Evolutionary conservation across 169 alveolate species (phyloP), one percentile per base, ranked within the genome.

Genomic region (Babesia bovis): DNA sequence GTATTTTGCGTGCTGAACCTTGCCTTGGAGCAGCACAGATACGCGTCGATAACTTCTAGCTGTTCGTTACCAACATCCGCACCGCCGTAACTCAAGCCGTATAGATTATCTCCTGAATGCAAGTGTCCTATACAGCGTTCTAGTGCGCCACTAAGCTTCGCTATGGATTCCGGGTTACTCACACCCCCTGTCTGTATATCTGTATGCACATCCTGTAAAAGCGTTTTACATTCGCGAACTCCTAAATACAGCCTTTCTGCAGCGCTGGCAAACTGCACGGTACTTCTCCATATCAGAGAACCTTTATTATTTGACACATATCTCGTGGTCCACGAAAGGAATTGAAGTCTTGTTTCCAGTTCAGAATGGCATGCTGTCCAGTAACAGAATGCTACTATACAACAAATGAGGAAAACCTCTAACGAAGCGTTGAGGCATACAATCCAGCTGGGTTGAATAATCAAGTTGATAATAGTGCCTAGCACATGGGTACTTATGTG

Each of bases 341-440:
- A 63, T 15, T 12, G 45, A 1, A 23, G 10, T 9, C 73, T 58
- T 35, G 41, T 4, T 38, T 63, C 73, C 41, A 63, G 41, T 25
- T 63, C 73, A 7, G 50, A 13, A 21, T 1, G 28, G 32, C 60
- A 45, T 40, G 38, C 33, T 19, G 19, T 0, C 60, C 73, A 63
- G 41, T 15, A 42, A 36, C 26, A 63, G 21, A n/a, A 25, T 7
- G 51, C 60, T 4, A 41, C 60, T 3, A 45, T 17, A 2, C 21
- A 30, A 0, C 35, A n/a, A 35, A 41, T 66, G 21, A 33, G 30
- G 23, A 56, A 4, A 9, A 55, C 35, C 32, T 63, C 28, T 4
- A 77, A 0, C 3, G 41, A 88, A 90, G 65, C 88, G 65, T 66
- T 69, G 35, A 63, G 73, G 55, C 51, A 55, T 26, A 89, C 79